Percentiles rank a stretch among this genome's conserved stretches.
These are phyloP conservation scores for Schizosaccharomyces osmophilus DNA, from an alignment of 805 yeast species.

Conservation along the genomic window DNA sequence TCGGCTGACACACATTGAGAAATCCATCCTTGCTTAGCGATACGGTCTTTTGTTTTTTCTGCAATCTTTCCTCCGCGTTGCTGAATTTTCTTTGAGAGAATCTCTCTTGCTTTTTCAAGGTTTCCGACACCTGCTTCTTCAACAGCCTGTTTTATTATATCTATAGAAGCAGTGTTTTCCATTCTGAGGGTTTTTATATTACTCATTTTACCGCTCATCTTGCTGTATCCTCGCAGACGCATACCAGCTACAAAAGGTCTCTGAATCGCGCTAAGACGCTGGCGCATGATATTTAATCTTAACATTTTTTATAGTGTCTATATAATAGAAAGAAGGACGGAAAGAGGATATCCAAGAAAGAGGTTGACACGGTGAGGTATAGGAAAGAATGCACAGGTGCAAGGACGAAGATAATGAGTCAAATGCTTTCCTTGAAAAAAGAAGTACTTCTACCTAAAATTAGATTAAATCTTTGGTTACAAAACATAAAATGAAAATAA, in stretches of 20 bases:
- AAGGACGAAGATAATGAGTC: too few relatives aligned
- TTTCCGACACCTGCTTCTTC: constrained; percentile 9
- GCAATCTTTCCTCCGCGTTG: neutral
- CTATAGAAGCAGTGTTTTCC: neutral
- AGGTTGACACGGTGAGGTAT: too few relatives aligned
- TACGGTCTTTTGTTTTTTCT: neutral
- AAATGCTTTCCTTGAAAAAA: too few relatives aligned
- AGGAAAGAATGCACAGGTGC: too few relatives aligned
- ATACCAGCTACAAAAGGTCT: neutral
- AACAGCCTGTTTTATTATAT: neutral
- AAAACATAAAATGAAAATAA: too few relatives aligned
- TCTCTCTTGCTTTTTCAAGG: neutral
- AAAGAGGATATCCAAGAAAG: too few relatives aligned
- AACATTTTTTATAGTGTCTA: too few relatives aligned
- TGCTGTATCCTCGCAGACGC: neutral
- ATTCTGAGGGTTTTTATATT: neutral
- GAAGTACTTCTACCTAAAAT: too few relatives aligned
- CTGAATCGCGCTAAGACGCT: neutral
- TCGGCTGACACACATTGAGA: neutral
- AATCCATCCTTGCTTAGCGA: constrained; percentile 2
- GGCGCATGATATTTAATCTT: too few relatives aligned
- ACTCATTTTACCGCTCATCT: neutral
- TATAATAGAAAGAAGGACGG: too few relatives aligned
- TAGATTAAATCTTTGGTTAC: too few relatives aligned
- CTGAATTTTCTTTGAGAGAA: neutral